phyloP scores from a whole-genome alignment of 2,329 filamentous ascomycete species.

The Neofusicoccum kwambonambiense region DNA sequence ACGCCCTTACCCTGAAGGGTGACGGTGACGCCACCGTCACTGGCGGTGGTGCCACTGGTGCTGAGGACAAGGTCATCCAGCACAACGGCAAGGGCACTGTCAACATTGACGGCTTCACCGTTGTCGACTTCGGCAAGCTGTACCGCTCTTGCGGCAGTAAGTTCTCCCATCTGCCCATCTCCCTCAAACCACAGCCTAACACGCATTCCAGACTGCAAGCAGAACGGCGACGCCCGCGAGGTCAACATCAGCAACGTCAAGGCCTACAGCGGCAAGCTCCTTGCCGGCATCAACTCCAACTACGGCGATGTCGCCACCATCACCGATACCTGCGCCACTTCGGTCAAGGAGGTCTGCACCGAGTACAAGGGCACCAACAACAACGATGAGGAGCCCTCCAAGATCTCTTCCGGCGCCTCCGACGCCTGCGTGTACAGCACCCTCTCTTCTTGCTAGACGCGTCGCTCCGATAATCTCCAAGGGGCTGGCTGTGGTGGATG shows the following conservation, averaged over 20 bases:
- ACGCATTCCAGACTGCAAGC: conserved; percentile 39
- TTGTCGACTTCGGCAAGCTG: conserved; percentile 30
- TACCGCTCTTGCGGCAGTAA: conserved; percentile 26
- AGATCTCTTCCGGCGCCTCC: conserved; percentile 31
- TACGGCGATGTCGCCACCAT: conserved; percentile 39
- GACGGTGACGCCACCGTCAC: conserved; percentile 26
- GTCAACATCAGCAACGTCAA: conserved; percentile 4
- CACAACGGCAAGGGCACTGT: conserved; percentile 34
- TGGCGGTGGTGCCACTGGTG: conserved; percentile 29
- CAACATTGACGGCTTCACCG: conserved; percentile 31
- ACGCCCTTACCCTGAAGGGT: conserved; percentile 31
- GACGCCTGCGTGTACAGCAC: conserved; percentile 30
- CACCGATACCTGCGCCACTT: conserved; percentile 24
- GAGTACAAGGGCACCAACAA: conserved; percentile 36
- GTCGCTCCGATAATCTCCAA: not conserved
- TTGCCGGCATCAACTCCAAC: conserved; percentile 32
- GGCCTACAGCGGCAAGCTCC: conserved; percentile 20
- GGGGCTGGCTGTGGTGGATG: not conserved
- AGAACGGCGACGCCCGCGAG: conserved; percentile 47
- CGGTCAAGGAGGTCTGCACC: conserved; percentile 35
- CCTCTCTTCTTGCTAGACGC: conserved; percentile 4
- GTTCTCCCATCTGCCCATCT: not conserved
- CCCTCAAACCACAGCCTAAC: conserved; percentile 34
- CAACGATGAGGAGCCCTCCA: conserved; percentile 32
- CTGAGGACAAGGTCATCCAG: conserved; percentile 34